These are phyloP conservation scores for Auricularia auricula-judae DNA, from an alignment of 768 basidiomycete species.

Conservation along the genomic window DNA sequence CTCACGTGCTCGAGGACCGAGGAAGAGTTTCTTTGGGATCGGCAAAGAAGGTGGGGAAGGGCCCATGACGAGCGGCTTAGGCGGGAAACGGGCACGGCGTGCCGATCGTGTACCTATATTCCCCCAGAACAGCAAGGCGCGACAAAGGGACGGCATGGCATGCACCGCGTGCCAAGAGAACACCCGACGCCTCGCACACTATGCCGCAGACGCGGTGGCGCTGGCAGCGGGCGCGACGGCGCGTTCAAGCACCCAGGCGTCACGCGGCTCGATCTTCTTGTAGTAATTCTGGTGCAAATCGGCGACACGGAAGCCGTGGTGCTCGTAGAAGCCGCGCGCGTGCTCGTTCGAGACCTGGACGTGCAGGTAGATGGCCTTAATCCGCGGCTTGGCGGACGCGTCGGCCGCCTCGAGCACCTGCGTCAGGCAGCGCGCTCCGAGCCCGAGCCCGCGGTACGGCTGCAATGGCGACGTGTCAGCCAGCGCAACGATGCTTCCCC, in stretches of 20 bases:
- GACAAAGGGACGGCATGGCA: too few species aligned
- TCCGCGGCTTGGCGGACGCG: constrained; percentile 45
- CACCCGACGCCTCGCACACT: neutral
- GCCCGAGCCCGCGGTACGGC: constrained; percentile 75
- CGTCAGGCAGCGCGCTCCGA: constrained; percentile 66
- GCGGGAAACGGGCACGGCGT: neutral
- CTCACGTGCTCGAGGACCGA: too few species aligned
- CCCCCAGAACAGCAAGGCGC: too few species aligned
- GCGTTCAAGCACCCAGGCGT: constrained; percentile 81
- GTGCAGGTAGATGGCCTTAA: constrained; percentile 68
- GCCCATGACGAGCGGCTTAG: too few species aligned
- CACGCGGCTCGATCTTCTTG: constrained; percentile 76
- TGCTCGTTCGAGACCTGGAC: constrained; percentile 74
- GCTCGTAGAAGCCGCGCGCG: constrained; percentile 76
- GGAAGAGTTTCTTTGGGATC: too few species aligned
- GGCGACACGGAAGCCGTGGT: constrained; percentile 66
- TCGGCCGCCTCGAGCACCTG: constrained; percentile 55
- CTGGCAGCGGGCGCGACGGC: constrained; percentile 22
- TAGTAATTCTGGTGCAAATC: constrained; percentile 67
- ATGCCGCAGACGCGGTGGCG: constrained; percentile 3
- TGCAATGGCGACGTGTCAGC: constrained; percentile 16
- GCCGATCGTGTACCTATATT: neutral
- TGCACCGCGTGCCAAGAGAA: too few species aligned
- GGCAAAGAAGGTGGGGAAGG: too few species aligned
- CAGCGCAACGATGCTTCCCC: neutral